A percentile compares a stretch with the other conserved stretches of the same genome.
phyloP scores from a whole-genome alignment of 345 rosid genomes.

The Toxicodendron radicans region DNA sequence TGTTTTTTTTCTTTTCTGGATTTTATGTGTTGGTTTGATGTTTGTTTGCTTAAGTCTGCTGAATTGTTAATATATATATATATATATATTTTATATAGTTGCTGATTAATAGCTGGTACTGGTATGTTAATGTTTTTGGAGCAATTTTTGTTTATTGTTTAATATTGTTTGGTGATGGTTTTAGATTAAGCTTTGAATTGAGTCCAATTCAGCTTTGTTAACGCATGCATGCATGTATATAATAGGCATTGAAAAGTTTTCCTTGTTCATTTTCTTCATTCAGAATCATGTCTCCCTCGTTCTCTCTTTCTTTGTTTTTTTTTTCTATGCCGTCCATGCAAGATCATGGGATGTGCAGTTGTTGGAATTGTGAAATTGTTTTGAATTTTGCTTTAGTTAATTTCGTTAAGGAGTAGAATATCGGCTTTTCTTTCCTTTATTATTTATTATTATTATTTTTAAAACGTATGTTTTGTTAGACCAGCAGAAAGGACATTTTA shows the following conservation, averaged over 20 bases:
- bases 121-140: conserved; percentile 8
- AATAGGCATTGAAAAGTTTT: not conserved
- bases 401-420: not conserved
- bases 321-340: not conserved
- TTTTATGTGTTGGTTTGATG: not conserved
- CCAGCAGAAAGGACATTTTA: not conserved
- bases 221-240: conserved; percentile 26
- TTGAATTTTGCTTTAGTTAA: not conserved
- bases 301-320: not conserved
- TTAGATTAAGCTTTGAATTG: not conserved
- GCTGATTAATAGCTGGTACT: not conserved
- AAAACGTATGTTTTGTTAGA: not conserved
- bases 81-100: too few species aligned
- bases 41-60: not conserved
- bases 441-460: not conserved
- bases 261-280: not conserved
- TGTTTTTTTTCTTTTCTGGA: not conserved
- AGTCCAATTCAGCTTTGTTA: conserved; percentile 6
- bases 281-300: not conserved
- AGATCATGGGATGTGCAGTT: not conserved
- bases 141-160: not conserved
- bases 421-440: not conserved
- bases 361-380: not conserved
- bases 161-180: not conserved
- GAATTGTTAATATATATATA: not conserved